Evolutionary conservation across 306 rosid genomes (phyloP), one percentile per base, ranked within the genome.

Genomic region (Sechiopsis laciniata): DNA sequence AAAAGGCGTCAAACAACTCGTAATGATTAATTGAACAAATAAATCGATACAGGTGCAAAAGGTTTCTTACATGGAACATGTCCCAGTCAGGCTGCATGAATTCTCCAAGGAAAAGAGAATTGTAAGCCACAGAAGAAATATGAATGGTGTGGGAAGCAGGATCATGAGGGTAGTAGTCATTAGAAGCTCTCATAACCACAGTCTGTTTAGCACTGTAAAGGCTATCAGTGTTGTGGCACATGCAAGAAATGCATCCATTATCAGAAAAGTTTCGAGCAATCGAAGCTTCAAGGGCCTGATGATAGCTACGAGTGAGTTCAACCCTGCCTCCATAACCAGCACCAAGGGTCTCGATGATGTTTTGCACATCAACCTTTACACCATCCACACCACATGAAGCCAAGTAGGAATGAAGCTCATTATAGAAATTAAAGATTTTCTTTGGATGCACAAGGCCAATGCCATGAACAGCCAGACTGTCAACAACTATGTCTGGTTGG

Each of bases 61-160:
- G 29, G 29, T 26, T 14, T 85, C 96, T 87, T 78, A 94, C 97
- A 55, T 91, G 99, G 85, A 95, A 95, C 99, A 95, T 95, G 74
- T 95, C 99, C 97, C 99, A 95, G 60, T 95, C 99, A 50, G 99
- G 95, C 53, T 91, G 97, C 99, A 95, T 89, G 74, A 95, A 89
- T 77, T 95, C 99, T 56, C 99, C 97, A 13, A 95, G 97, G 84
- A 94, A 94, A 54, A 94, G 87, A 4, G 96, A 85, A 82, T 95
- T 95, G 80, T 89, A 95, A 12, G 96, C 99, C 51, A 95, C 99
- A 57, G 99, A 95, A 1, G 99, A 89, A 72, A 95, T 88, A 78
- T 89, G 99, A 75, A 95, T 86, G 15, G 99, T 95, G 78, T 95
- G 97, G 9, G 97, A 95, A 76, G 97, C 96, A 5, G 99, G 99